Evolutionary conservation across 225 moss, liverwort and hornwort species (phyloP).

Genomic region (Bryoerythrophyllum caledonicum): DNA sequence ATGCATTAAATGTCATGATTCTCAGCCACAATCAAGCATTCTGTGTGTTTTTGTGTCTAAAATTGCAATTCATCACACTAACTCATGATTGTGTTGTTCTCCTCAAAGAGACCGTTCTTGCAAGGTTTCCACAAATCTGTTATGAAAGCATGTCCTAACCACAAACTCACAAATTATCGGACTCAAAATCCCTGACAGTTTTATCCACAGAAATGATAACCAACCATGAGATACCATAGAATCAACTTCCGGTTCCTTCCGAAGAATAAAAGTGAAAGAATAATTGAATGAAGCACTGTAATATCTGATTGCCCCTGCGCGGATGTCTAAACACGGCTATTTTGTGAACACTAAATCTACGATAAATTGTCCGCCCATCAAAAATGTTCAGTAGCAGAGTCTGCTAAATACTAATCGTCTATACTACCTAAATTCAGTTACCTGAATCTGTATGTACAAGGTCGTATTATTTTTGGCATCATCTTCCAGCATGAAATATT

Average conservation of each 20-base stretch:
- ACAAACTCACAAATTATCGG: neutral
- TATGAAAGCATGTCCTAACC: neutral
- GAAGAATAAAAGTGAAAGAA: neutral
- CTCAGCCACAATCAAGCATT: neutral
- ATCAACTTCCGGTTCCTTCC: neutral
- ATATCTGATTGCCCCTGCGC: slow-evolving; percentile 5
- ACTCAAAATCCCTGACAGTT: neutral
- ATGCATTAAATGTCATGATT: neutral
- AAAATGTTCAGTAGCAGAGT: neutral
- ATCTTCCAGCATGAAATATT: neutral
- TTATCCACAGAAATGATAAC: slow-evolving; percentile 12
- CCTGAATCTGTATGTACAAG: neutral
- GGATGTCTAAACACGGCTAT: neutral
- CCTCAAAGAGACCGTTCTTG: neutral
- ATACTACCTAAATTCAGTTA: neutral
- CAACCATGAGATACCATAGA: neutral
- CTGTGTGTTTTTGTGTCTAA: neutral
- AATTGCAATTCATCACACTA: neutral
- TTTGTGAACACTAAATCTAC: neutral
- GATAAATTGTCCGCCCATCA: neutral
- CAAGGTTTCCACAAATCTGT: neutral
- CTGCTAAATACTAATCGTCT: neutral
- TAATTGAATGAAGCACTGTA: neutral
- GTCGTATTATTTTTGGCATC: neutral
- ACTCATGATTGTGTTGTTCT: neutral